Conservation (phyloP, 495 filamentous ascomycete genomes). For the Penicillium ochrochloron region DNA sequence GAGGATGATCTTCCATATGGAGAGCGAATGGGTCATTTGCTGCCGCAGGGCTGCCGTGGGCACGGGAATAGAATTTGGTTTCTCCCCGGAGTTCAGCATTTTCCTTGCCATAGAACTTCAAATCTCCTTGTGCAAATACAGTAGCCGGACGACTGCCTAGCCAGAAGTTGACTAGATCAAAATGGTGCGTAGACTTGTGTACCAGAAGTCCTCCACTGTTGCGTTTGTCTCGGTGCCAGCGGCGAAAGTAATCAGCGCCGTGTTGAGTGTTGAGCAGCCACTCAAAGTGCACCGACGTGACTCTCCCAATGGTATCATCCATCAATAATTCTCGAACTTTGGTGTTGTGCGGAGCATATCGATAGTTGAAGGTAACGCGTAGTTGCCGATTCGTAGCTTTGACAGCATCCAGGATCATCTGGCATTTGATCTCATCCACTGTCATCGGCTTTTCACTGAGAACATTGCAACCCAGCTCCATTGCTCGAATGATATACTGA, state of each 20-base stretch:
- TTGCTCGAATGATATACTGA: constrained; percentile 56
- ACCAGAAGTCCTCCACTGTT: constrained; percentile 58
- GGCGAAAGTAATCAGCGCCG: constrained; percentile 64
- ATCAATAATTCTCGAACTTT: constrained; percentile 47
- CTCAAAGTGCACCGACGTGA: constrained; percentile 62
- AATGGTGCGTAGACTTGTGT: constrained; percentile 43
- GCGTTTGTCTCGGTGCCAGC: constrained; percentile 63
- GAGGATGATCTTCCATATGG: constrained; percentile 50
- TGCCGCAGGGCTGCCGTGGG: constrained; percentile 33
- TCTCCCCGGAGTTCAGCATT: constrained; percentile 40
- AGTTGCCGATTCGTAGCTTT: constrained; percentile 32
- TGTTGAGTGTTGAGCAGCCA: constrained; percentile 64
- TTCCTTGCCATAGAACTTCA: constrained; percentile 42
- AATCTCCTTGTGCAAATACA: constrained; percentile 39
- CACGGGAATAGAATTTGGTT: constrained; percentile 37
- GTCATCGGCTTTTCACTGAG: constrained; percentile 67
- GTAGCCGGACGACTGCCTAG: constrained; percentile 30
- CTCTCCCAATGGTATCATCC: constrained; percentile 54
- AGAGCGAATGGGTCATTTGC: constrained; percentile 51
- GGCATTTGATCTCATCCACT: constrained; percentile 57
- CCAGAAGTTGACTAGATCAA: constrained; percentile 45
- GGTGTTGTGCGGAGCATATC: constrained; percentile 44
- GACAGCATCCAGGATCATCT: constrained; percentile 44
- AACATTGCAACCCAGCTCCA: constrained; percentile 60
- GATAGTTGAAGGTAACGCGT: constrained; percentile 42